Conservation (phyloP, 768 basidiomycete genomes). For the Candolleomyces eurysporus region DNA sequence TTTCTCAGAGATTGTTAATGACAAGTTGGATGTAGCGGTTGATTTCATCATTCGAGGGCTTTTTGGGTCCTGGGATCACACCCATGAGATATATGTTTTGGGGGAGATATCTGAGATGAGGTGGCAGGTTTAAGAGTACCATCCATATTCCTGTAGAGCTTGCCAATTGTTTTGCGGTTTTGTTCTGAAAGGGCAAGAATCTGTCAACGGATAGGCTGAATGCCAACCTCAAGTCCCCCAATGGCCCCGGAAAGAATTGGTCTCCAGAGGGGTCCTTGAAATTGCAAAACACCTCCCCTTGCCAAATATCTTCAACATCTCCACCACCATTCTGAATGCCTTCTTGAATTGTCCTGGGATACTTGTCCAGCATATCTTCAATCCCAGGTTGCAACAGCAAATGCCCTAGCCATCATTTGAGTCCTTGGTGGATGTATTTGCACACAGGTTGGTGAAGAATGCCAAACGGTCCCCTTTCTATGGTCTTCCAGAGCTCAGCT, state of each 20-base stretch:
- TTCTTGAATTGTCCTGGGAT: no score
- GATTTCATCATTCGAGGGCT: constrained; percentile 27
- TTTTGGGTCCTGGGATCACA: constrained; percentile 37
- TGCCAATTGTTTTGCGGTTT: constrained; percentile 18
- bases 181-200: constrained; percentile 29
- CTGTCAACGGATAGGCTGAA: constrained; percentile 30
- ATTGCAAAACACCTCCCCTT: constrained; percentile 1
- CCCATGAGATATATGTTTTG: constrained; percentile 37
- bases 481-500: neutral
- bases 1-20: constrained; percentile 28
- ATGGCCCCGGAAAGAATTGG: constrained; percentile 2
- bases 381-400: constrained; percentile 16
- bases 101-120: constrained; percentile 16
- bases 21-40: constrained; percentile 34
- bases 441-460: neutral
- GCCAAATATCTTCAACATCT: constrained; percentile 8
- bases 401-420: constrained; percentile 18
- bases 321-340: neutral
- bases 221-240: neutral
- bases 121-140: constrained; percentile 32
- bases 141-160: constrained; percentile 26
- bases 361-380: constrained; percentile 12
- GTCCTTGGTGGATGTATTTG: constrained; percentile 17
- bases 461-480: no score
- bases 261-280: neutral